Evolutionary conservation across 2,329 filamentous ascomycete species (phyloP), one percentile per base, ranked within the genome.

Genomic region (Thyridium curvatum): DNA sequence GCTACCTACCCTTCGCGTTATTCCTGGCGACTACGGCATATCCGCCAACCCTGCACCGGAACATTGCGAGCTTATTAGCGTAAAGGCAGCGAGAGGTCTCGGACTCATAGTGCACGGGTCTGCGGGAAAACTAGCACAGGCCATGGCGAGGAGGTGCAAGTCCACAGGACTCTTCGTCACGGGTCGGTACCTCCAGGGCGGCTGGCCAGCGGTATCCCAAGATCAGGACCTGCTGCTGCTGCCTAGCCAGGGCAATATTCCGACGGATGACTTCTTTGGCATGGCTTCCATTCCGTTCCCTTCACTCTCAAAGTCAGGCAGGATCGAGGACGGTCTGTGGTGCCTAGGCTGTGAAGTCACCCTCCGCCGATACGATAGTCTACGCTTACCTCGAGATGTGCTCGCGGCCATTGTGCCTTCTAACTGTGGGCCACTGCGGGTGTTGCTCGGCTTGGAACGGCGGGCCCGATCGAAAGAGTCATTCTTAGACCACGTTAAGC

Each of bases 211-310:
- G n/a, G n/a, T n/a, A n/a, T n/a, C n/a, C 39, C 10, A 15, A 30
- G 31, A 14, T 29, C 15, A 21, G 30, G 21, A 35, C 29, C 40
- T 37, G 16, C 32, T 26, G 42, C 40, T 14, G 42, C n/a, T n/a
- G n/a, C n/a, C n/a, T n/a, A n/a, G n/a, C n/a, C n/a, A n/a, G n/a
- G n/a, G n/a, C n/a, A n/a, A n/a, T n/a, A n/a, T n/a, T n/a, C n/a
- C n/a, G n/a, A n/a, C 44, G 30, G 51, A 57, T 31, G 39, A 45
- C 18, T 55, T 49, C 39, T 46, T 42, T 16, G 46, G 52, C 26
- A 47, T 53, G 43, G 50, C 53, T 8, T 47, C 45, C 8, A 46
- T 56, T n/a, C 47, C 47, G 18, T 47, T 55, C 31, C 53, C 52
- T n/a, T 50, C 34, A 16, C 33, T 55, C 14, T 40, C 43, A n/a